Evolutionary conservation across 2,329 filamentous ascomycete species (phyloP).

Genomic region (Talaromyces atroroseus): DNA sequence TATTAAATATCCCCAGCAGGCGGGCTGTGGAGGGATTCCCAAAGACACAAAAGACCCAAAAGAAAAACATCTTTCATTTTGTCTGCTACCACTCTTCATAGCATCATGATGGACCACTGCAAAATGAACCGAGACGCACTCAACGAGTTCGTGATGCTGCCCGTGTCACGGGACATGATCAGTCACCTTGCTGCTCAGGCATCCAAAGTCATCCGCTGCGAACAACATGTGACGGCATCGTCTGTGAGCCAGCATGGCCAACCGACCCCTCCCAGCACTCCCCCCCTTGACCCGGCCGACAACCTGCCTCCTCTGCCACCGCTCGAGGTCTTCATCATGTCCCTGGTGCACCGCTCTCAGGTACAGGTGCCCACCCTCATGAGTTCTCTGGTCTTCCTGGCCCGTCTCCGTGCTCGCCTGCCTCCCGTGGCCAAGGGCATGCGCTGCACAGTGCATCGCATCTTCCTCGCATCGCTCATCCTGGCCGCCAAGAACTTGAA

Average conservation of each 20-base stretch:
- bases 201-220: conserved; percentile 45
- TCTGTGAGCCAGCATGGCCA: conserved; percentile 44
- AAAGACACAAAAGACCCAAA: neutral
- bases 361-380: conserved; percentile 97
- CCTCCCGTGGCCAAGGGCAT: conserved; percentile 94
- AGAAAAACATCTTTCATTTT: neutral
- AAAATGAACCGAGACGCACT: conserved; percentile 33
- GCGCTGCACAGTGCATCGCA: conserved; percentile 92
- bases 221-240: conserved; percentile 44
- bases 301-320: conserved; percentile 59
- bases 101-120: conserved; percentile 17
- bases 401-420: conserved; percentile 73
- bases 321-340: conserved; percentile 84
- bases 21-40: neutral
- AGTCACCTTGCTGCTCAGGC: conserved; percentile 43
- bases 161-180: conserved; percentile 46
- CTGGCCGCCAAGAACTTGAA: conserved; percentile 94
- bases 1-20: conserved; percentile 6
- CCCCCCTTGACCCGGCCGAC: conserved; percentile 44
- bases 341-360: conserved; percentile 85
- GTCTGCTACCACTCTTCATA: neutral
- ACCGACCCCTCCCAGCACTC: conserved; percentile 56
- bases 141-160: conserved; percentile 43
- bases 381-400: conserved; percentile 92
- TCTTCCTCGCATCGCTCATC: conserved; percentile 69